Conservation (phyloP, 2,329 filamentous ascomycete genomes). For the Talaromyces sp. region DNA sequence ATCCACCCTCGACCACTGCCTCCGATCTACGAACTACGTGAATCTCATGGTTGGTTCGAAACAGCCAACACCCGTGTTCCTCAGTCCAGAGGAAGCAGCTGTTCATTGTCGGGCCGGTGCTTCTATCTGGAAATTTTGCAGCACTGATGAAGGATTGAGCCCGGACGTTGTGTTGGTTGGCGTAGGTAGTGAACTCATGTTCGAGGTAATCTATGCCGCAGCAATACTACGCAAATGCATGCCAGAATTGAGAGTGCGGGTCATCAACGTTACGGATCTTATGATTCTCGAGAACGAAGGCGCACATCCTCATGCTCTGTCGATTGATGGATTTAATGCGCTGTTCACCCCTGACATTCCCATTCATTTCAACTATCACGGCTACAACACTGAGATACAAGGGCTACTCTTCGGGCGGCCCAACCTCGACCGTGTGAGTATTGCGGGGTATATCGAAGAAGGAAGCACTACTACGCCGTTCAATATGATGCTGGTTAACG, state of each 20-base stretch:
- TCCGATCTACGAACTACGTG: slow-evolving; percentile 60
- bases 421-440: slow-evolving; percentile 50
- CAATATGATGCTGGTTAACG: slow-evolving; percentile 65
- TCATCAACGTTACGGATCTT: slow-evolving; percentile 64
- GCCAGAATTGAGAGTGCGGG: slow-evolving; percentile 55
- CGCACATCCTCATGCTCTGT: slow-evolving; percentile 58
- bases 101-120: slow-evolving; percentile 59
- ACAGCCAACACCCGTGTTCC: slow-evolving; percentile 60
- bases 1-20: slow-evolving; percentile 59
- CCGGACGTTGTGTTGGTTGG: slow-evolving; percentile 63
- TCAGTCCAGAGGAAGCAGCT: slow-evolving; percentile 58
- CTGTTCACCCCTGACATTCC: slow-evolving; percentile 56
- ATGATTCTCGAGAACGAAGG: slow-evolving; percentile 58
- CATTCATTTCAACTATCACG: slow-evolving; percentile 65
- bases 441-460: slow-evolving; percentile 62
- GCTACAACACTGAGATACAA: slow-evolving; percentile 59
- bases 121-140: slow-evolving; percentile 60
- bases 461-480: slow-evolving; percentile 66
- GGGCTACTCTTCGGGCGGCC: slow-evolving; percentile 59
- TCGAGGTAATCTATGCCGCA: slow-evolving; percentile 61
- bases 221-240: slow-evolving; percentile 50
- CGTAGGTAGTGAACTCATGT: slow-evolving; percentile 63
- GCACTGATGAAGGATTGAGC: slow-evolving; percentile 51
- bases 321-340: slow-evolving; percentile 49
- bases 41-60: slow-evolving; percentile 67